These are phyloP conservation scores for Talaromyces sp. DNA, from an alignment of 2,329 filamentous ascomycete genomes.

Conservation along the genomic window DNA sequence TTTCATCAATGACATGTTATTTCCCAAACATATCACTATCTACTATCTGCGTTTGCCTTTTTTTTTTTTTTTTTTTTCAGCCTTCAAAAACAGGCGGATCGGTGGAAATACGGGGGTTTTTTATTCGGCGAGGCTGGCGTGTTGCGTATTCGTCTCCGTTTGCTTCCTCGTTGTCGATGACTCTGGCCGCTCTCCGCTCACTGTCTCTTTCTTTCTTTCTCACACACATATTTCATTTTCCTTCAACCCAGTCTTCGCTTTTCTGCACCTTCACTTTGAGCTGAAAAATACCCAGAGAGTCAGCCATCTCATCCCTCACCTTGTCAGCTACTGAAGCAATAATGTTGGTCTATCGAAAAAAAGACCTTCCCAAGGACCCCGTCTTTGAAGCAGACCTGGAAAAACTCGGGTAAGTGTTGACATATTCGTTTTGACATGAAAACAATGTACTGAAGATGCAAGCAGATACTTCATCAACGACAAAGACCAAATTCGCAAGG, in stretches of 20 bases:
- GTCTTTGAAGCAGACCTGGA: conserved; percentile 61
- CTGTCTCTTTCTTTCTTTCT: background rate
- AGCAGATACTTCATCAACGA: conserved; percentile 69
- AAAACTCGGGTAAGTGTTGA: conserved; percentile 60
- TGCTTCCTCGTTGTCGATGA: background rate
- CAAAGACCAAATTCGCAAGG: conserved; percentile 67
- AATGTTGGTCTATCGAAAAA: conserved; percentile 73
- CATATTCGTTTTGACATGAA: background rate
- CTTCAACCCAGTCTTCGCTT: background rate
- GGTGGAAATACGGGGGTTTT: background rate
- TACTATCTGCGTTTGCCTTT: background rate
- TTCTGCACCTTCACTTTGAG: background rate
- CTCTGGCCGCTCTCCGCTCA: background rate
- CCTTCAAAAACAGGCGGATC: background rate
- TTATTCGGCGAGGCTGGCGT: background rate
- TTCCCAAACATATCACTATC: background rate
- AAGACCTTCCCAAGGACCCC: conserved; percentile 65
- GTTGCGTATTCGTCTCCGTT: background rate
- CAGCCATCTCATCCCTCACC: background rate
- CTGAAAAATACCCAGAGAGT: background rate
- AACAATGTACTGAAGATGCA: background rate
- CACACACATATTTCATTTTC: no score
- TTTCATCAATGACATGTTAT: background rate
- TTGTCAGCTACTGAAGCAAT: conserved; percentile 13
- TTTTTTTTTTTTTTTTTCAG: background rate